Conservation (phyloP, 2,329 filamentous ascomycete genomes). For the Rutstroemia sp. region DNA sequence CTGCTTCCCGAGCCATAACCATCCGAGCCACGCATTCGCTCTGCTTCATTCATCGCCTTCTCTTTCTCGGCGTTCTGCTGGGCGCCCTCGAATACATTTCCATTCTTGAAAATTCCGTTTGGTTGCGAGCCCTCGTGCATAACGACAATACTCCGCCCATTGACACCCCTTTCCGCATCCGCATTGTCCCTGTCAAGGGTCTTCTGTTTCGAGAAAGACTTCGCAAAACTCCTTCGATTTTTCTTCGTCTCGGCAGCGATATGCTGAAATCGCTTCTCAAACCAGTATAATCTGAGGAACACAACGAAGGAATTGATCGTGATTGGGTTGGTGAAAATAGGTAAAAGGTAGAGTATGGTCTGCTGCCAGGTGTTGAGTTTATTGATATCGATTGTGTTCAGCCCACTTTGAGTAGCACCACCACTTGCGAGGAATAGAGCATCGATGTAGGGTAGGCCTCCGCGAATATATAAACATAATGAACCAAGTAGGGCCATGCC, state of each 20-base stretch:
- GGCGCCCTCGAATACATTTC: slow-evolving; percentile 34
- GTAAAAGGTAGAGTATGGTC: slow-evolving; percentile 61
- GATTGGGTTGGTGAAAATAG: slow-evolving; percentile 74
- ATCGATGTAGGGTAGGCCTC: slow-evolving; percentile 70
- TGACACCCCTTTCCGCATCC: slow-evolving; percentile 49
- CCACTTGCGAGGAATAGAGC: slow-evolving; percentile 83
- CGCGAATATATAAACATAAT: slow-evolving; percentile 62
- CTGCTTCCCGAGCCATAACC: slow-evolving; percentile 15
- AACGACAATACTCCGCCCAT: slow-evolving; percentile 58
- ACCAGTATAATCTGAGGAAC: slow-evolving; percentile 92
- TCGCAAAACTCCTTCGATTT: slow-evolving; percentile 55
- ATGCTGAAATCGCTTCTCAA: slow-evolving; percentile 89
- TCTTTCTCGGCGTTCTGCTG: slow-evolving; percentile 16
- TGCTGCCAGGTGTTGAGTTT: slow-evolving; percentile 64
- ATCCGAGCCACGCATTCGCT: slow-evolving; percentile 4
- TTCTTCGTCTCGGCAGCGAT: slow-evolving; percentile 67
- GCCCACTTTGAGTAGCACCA: slow-evolving; percentile 80
- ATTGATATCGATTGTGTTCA: slow-evolving; percentile 75
- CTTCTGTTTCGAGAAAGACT: slow-evolving; percentile 51
- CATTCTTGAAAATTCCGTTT: slow-evolving; percentile 51
- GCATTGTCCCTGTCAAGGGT: slow-evolving; percentile 37
- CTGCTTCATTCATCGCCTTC: slow-evolving; percentile 12
- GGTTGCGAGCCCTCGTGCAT: slow-evolving; percentile 49
- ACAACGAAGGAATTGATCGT: slow-evolving; percentile 81
- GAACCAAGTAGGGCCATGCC: slow-evolving; percentile 66